Conservation (phyloP, 2,329 filamentous ascomycete genomes). For the Myriosclerotinia duriaeana region DNA sequence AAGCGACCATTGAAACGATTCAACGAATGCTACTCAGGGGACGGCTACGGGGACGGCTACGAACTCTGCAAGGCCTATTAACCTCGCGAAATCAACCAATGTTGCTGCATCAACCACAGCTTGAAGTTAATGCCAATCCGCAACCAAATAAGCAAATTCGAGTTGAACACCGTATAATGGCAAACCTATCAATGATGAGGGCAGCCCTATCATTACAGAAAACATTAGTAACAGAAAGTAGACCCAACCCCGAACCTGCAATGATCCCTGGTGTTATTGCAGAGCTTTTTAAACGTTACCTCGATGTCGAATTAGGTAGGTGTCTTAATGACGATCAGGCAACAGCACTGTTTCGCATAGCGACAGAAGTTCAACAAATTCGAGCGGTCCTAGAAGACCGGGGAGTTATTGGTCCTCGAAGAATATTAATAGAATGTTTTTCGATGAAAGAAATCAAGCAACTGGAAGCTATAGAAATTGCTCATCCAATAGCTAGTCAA, state of each 20-base stretch:
- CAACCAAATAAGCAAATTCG: not conserved
- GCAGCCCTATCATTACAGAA: too few species aligned
- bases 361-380: too few species aligned
- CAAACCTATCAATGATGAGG: not conserved
- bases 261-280: too few species aligned
- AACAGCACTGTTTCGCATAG: too few species aligned
- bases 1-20: not conserved
- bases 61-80: not conserved
- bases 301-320: too few species aligned
- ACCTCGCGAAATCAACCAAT: not conserved
- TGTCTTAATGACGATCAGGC: too few species aligned
- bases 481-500: not conserved
- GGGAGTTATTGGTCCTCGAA: too few species aligned
- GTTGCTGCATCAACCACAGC: not conserved
- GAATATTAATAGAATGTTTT: too few species aligned
- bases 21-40: not conserved
- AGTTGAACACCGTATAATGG: not conserved
- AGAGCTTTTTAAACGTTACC: too few species aligned
- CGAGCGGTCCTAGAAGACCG: too few species aligned
- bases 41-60: not conserved
- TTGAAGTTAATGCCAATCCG: not conserved
- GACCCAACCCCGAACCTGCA: not conserved
- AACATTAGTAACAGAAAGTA: not conserved
- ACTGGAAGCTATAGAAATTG: not conserved
- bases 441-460: too few species aligned